Evolutionary conservation across 345 rosid genomes (phyloP), one percentile per base, ranked within the genome.

Genomic region (Citrus hindsii): DNA sequence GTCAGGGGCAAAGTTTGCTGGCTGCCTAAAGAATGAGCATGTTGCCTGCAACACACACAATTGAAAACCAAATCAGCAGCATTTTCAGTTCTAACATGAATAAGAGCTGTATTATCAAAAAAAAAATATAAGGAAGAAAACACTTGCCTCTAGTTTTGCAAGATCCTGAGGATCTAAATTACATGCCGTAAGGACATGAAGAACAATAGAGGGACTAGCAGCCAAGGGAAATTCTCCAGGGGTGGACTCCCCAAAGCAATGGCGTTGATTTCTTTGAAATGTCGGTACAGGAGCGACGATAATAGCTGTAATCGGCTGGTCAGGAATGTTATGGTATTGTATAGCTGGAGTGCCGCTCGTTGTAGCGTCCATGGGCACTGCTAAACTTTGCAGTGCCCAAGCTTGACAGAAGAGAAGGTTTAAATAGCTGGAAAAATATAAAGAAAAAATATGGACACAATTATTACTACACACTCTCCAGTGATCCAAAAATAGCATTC

Each of bases 201-300:
- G 98, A 38, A 94, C 91, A 79, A 96, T 90, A 68, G 98, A 94
- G 51, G 99, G 99, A 72, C 76, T 96, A 22, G 97, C 92, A 82
- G 99, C 98, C 82, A 97, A 85, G 30, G 99, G 99, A 83, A 97
- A 97, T 74, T 94, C 99, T 83, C 99, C 99, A n/a, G 98, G 98
- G 53, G 79, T 79, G 37, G 93, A 87, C 77, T 92, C 92, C 83
- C 98, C 98, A 32, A 85, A 90, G 82, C 94, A 90, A 80, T 89
- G 98, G 1, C 95, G 95, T 32, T 85, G 91, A 60, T 86, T 90
- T 66, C 98, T 86, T 63, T 87, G 97, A 81, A 85, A 88, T 75
- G 88, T 78, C 6, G 89, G 71, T 48, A 83, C 62, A 33, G 93
- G 85, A 84, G 92, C 79, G 60, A 89, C 83, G 32, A 87, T 84